Base-by-base conservation (phyloP, 2,329 filamentous ascomycete genomes). In the Dactylellina drechsleri region DNA sequence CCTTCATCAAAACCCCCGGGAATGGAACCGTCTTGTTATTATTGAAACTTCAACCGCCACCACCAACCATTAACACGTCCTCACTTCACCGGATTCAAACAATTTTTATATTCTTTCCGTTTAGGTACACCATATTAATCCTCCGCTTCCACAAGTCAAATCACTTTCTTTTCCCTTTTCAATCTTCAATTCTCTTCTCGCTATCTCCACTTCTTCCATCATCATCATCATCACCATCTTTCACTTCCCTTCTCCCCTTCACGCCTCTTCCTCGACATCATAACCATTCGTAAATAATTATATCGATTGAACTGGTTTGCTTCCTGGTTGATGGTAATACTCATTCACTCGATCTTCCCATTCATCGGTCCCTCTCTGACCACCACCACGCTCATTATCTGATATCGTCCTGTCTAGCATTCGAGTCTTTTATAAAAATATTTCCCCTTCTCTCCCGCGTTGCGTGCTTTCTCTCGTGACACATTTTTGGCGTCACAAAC, bases 121-220 rank as follows among this genome's bases (percentile, higher is more conserved):
- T 73, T 73, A 50, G 68, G 61, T 71, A 64, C 47, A 40, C 45
- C 43, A 65, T 45, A 59, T 72, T 65, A 47, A 36, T 56, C 28
- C 23, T 50, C 31, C 45, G 26, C 23, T 41, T 50, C 31, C 31
- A 36, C 31, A 8, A 36, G 31, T 7, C 60, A 73, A 72, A 66
- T 47, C 68, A 73, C 68, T 66, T 73, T 73, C 61, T 73, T 73
- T 66, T 61, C 68, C 68, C 61, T 62, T 73, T 73, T 73, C 68
- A 66, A 47, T 49, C 23, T 62, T 58, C 49, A 65, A 60, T 60
- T 28, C 18, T 50, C 23, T 50, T 20, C 20, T 43, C 26, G 16
- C 23, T n/a, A 16, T 41, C 43, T 36, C 58, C 23, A 50, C 20
- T 36, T 50, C 54, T 58, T 41, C 13, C 7, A 36, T 36, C 31